Base-by-base conservation (phyloP, 768 basidiomycete species). In the Crassisporium funariophilum region DNA sequence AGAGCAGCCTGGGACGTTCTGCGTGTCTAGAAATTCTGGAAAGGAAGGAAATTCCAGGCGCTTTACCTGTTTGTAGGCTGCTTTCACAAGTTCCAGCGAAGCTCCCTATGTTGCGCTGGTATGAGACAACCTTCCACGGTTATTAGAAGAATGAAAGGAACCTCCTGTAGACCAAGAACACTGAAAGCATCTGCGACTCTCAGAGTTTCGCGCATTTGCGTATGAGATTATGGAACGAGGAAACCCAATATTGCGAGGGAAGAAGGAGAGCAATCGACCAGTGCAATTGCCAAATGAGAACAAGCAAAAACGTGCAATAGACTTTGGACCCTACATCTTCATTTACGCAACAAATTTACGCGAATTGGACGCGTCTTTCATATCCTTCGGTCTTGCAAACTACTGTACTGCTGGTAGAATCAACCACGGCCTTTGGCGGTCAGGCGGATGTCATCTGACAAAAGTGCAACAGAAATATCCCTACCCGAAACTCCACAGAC, bases 21-120 rank as follows among this genome's bases (percentile, higher is more conserved):
- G 29, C 46, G 35, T 48, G 25, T 8, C 16, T 11, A 20, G 15
- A 20, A n/a, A 40, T 46, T 27, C 10, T 43, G 42, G 19, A 33
- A 35, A 38, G 34, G 37, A 8, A 17, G 43, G 40, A 38, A 20
- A 11, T 10, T 20, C 15, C 17, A 40, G 21, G 22, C 21, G 25
- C 55, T 65, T 34, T 44, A 81, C 87, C 75, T 85, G 81, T 61
- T 78, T 88, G 72, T 88, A 90, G 7, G 80, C 73, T 39, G 67
- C 71, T 64, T 83, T 88, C 40, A 88, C 80, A n/a, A 68, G 64
- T 17, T 88, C 85, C 44, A 86, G 60, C 13, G 84, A 71, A 25
- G 77, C 68, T 45, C 76, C 83, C 86, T 88, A 53, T 35, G 50
- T 37, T 22, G 16, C n/a, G n/a, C 29, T 38, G 44, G 38, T 20